Base-by-base conservation (phyloP, 2,329 filamentous ascomycete genomes). In the Gremmenia infestans region DNA sequence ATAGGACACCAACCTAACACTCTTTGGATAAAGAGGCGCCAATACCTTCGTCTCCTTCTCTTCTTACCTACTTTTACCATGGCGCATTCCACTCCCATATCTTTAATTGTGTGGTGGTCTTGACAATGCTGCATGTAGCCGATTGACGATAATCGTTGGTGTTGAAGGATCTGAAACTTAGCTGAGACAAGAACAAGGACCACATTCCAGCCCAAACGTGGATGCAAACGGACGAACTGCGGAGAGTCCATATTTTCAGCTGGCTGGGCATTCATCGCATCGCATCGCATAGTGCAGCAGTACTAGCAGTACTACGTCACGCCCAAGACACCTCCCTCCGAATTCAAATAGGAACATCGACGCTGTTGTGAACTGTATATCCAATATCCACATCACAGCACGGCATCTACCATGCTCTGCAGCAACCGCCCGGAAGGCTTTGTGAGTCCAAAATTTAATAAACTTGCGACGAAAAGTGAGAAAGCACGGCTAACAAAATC, bases 401-500 rank as follows among this genome's bases (percentile, higher is more conserved):
- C 9, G 12, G 2, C 9, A 32, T 32, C 28, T 9, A 32, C 28
- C 9, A 42, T 42, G 37, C 63, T 71, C 40, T 71, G 69, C 58
- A 60, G 52, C 15, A 68, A 70, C 19, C 63, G 68, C 45, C 60
- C 62, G 6, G 69, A 71, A 63, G 69, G 64, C 63, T 70, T 71
- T 48, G 69, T 70, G 66, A 19, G 66, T 61, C 23, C 11, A 12
- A 12, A 11, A 32, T 12, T 19, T 19, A 53, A 46, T 17, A 42
- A 23, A 50, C 37, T 37, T 12, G 9, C 15, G 6, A 25, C 23
- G n/a, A 17, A 5, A 2, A 22, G 22, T 22, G 22, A 7, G 9
- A 51, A 36, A 37, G n/a, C 40, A 22, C 7, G 54, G 11, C 36
- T 54, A 57, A 43, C 17, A 54, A 11, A 4, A 5, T 52, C 7